Evolutionary conservation across 495 filamentous ascomycete genomes (phyloP).

Genomic region (Daldinia childiae): DNA sequence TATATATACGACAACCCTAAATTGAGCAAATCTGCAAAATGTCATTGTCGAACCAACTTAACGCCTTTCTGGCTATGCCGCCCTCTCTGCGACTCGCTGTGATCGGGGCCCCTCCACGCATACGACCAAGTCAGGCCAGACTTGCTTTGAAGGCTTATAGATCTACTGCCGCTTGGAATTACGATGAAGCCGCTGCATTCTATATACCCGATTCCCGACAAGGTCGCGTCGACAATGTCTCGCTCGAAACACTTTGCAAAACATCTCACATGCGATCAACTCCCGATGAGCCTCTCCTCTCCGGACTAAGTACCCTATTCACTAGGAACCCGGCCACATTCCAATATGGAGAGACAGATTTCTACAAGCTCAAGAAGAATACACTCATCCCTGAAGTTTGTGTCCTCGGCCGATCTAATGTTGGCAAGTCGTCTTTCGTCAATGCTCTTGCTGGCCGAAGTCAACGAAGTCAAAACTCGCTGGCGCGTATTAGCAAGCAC

Average conservation of each 20-base stretch:
- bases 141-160: constrained; percentile 3
- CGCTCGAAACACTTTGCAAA: constrained; percentile 35
- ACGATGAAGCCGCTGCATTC: constrained; percentile 34
- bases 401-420: constrained; percentile 81
- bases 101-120: constrained; percentile 24
- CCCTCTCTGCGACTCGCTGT: constrained; percentile 37
- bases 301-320: constrained; percentile 71
- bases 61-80: constrained; percentile 41
- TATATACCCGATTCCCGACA: constrained; percentile 36
- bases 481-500: constrained; percentile 73
- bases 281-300: constrained; percentile 3
- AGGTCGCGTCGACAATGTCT: constrained; percentile 13
- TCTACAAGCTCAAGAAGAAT: constrained; percentile 70
- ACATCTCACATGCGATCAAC: constrained; percentile 18
- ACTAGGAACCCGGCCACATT: constrained; percentile 67
- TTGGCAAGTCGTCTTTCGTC: constrained; percentile 88
- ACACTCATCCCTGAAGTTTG: constrained; percentile 67
- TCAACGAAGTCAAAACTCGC: constrained; percentile 40
- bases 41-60: constrained; percentile 27
- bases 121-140: constrained; percentile 5
- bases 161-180: constrained; percentile 16
- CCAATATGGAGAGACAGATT: constrained; percentile 75
- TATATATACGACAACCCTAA: too few species aligned
- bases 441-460: constrained; percentile 81
- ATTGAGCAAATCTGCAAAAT: constrained; percentile 7